Conservation (phyloP, 106 monocot species). For the Dioscorea dumetorum region DNA sequence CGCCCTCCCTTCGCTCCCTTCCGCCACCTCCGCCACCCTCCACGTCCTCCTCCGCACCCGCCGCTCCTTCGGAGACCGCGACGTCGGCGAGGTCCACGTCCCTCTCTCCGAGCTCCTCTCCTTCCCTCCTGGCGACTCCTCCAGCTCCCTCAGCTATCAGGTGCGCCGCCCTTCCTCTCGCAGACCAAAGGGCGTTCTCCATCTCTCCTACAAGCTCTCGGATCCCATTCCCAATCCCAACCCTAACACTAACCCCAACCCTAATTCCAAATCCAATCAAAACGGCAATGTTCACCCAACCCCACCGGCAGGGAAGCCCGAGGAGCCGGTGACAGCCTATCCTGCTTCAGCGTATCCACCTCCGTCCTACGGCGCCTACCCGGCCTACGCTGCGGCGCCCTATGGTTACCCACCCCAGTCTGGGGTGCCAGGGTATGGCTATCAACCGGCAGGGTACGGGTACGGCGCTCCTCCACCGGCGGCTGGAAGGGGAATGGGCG, state of each 20-base stretch:
- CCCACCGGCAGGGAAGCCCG: slow-evolving; percentile 3
- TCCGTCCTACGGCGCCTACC: slow-evolving; percentile 2
- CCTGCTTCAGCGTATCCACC: slow-evolving; percentile 23
- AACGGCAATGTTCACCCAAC: neutral
- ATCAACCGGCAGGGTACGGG: neutral
- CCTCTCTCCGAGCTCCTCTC: slow-evolving; percentile 59
- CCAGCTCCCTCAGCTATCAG: slow-evolving; percentile 42
- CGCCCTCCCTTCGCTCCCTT: slow-evolving; percentile 28
- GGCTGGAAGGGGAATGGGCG: slow-evolving; percentile 16
- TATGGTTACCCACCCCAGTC: slow-evolving; percentile 16
- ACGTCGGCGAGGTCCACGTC: slow-evolving; percentile 77
- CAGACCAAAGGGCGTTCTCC: slow-evolving; percentile 59
- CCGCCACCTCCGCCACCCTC: slow-evolving; percentile 12
- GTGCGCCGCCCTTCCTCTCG: slow-evolving; percentile 46
- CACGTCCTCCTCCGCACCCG: slow-evolving; percentile 48
- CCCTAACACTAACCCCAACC: neutral
- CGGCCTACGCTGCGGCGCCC: slow-evolving; percentile 8
- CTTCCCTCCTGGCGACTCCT: slow-evolving; percentile 3
- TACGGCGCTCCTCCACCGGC: neutral
- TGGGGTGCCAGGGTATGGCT: slow-evolving; percentile 9
- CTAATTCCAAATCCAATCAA: neutral
- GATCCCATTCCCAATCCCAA: slow-evolving; percentile 17
- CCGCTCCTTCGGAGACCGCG: slow-evolving; percentile 64
- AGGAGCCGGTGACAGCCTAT: slow-evolving; percentile 36
- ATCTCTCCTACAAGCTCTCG: slow-evolving; percentile 69